Percentiles rank a stretch among this genome's conserved stretches.
These are phyloP conservation scores for Coemansia sp. DNA, from an alignment of 192 early-diverging fungal genomes.

Conservation along the genomic window DNA sequence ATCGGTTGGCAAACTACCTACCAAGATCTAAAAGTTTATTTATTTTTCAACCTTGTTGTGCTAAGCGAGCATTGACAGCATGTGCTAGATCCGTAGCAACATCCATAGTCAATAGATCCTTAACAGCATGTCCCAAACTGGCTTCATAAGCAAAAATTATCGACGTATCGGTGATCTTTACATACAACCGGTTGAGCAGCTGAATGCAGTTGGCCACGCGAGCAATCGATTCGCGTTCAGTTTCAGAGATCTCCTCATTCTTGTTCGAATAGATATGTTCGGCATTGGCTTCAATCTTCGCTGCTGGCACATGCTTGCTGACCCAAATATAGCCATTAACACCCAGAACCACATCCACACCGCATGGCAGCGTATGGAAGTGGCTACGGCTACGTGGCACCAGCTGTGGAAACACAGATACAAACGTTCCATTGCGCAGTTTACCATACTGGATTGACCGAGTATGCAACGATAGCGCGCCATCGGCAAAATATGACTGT, in stretches of 20 bases:
- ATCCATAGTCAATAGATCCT: constrained; percentile 61
- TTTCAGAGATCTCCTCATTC: constrained; percentile 78
- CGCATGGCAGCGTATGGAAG: constrained; percentile 87
- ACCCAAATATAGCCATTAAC: constrained; percentile 98
- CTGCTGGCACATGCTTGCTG: constrained; percentile 66
- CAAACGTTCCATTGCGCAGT: constrained; percentile 73
- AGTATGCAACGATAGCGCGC: constrained; percentile 84
- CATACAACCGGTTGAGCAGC: constrained; percentile 72
- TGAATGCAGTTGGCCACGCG: constrained; percentile 85
- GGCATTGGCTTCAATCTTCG: constrained; percentile 69
- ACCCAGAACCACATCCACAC: constrained; percentile 91
- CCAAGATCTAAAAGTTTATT: neutral
- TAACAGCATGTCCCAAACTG: constrained; percentile 59
- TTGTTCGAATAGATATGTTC: constrained; percentile 83
- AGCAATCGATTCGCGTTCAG: constrained; percentile 80
- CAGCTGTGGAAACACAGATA: constrained; percentile 81
- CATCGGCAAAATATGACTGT: constrained; percentile 82
- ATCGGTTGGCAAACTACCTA: constrained; percentile 22
- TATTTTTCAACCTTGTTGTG: neutral
- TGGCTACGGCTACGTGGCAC: constrained; percentile 93
- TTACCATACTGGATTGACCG: constrained; percentile 90
- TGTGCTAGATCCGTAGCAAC: constrained; percentile 48
- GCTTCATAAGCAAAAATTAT: constrained; percentile 93
- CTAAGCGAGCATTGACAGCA: constrained; percentile 22
- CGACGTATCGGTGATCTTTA: constrained; percentile 83